Base-by-base conservation (phyloP, 345 rosid genomes). In the Eucalyptus regnans region DNA sequence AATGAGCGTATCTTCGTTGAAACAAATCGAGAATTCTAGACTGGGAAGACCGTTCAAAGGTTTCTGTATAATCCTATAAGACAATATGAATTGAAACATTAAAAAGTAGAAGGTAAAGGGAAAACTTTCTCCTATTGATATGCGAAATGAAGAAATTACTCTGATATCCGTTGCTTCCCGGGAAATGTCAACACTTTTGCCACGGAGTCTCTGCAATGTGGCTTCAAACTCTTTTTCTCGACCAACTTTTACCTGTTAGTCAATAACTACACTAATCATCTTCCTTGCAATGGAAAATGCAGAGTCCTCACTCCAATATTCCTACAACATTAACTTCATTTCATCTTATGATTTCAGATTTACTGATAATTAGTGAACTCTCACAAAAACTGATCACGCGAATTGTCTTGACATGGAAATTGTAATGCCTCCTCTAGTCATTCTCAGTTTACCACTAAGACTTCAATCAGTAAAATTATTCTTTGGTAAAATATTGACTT, bases 131-230 rank as follows among this genome's bases (percentile, higher is more conserved):
- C 25, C 8, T 1, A 7, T 49, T 15, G 16, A 12, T 16, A 49
- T 6, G 12, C 22, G 79, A 87, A 86, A 41, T 16, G 50, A 8
- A 66, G 44, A 87, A 49, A 17, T 79, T 89, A 95, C 95, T 87
- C 25, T 93, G 86, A 94, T 93, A 23, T 92, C 93, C n/a, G 90
- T 90, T n/a, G 93, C 92, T 95, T 95, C 97, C 27, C 54, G 87
- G 23, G 94, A 92, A 87, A 95, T 92, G 86, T 95, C 92, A 43
- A 85, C 88, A 50, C 87, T 90, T 86, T 90, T 87, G 37, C 97
- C 94, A 20, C 95, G 91, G 10, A 95, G 93, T 29, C 90, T 83
- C 49, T 90, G 92, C 58, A 95, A 88, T 50, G 94, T 87, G 25
- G 86, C 87, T 91, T 93, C 94, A 11, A 89, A 93, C 86, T 93